phyloP scores from a whole-genome alignment of 345 rosid genomes.

The Linum tenue region DNA sequence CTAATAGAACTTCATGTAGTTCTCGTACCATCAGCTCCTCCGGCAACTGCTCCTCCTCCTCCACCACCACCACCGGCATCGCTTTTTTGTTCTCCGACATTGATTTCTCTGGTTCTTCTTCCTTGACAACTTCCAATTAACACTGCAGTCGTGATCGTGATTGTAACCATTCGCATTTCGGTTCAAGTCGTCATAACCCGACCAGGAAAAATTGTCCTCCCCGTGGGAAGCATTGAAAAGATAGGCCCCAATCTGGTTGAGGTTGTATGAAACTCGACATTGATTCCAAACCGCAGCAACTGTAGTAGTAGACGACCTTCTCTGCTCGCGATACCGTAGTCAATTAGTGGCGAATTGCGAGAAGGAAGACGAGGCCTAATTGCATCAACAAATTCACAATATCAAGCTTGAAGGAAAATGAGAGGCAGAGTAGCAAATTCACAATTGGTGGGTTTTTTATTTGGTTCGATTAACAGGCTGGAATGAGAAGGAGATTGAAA shows the following conservation, averaged over 20 bases:
- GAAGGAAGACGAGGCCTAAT: no score
- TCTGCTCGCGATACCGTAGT: no score
- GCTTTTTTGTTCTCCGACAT: conserved; percentile 14
- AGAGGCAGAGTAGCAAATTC: no score
- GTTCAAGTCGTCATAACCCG: conserved; percentile 17
- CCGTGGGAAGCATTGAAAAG: conserved; percentile 9
- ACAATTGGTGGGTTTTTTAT: no score
- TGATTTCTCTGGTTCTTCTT: conserved; percentile 5
- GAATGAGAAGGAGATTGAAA: no score
- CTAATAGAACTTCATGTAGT: conserved; percentile 66
- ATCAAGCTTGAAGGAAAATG: no score
- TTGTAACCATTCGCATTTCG: conserved; percentile 2
- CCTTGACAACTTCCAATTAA: not conserved
- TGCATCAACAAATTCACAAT: no score
- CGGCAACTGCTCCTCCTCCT: conserved; percentile 38
- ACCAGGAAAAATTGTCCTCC: conserved; percentile 25
- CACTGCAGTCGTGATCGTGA: not conserved
- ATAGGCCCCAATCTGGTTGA: conserved; percentile 22
- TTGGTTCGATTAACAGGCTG: no score
- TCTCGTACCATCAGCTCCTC: conserved; percentile 74
- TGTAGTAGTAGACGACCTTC: no score
- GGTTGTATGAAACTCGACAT: no score
- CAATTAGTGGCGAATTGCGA: no score
- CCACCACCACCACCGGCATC: conserved; percentile 12
- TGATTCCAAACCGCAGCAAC: no score